Evolutionary conservation across 176 grass and related monocot genomes (phyloP).

Genomic region (Miscanthus lutarioriparius): DNA sequence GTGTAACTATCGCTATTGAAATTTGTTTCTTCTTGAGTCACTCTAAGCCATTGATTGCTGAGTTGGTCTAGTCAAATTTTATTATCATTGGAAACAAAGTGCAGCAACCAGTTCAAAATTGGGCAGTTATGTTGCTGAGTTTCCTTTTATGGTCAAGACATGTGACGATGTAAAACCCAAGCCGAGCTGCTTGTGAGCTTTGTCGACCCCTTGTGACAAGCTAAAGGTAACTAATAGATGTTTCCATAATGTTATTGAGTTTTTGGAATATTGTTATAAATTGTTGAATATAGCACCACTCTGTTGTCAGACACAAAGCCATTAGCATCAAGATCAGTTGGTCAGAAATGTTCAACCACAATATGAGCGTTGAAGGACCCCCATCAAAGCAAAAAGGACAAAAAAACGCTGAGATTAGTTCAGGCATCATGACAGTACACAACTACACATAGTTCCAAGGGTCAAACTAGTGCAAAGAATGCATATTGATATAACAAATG

Average conservation of each 20-base stretch:
- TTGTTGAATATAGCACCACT: not conserved
- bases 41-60: not conserved
- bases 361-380: not conserved
- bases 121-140: not conserved
- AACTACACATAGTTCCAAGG: not conserved
- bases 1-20: not conserved
- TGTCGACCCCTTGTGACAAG: not conserved
- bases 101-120: constrained; percentile 18
- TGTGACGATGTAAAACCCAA: not conserved
- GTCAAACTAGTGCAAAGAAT: not conserved
- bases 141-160: not conserved
- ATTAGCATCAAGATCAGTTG: not conserved
- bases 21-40: not conserved
- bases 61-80: not conserved
- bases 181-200: not conserved
- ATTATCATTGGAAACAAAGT: constrained; percentile 4
- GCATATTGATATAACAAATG: not conserved
- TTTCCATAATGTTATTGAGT: not conserved
- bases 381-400: not conserved
- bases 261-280: not conserved
- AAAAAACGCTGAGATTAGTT: not conserved
- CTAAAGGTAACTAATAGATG: not conserved
- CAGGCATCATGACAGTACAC: not conserved
- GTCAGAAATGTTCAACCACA: not conserved
- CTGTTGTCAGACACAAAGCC: not conserved